Percentiles rank a stretch among this genome's conserved stretches.
phyloP scores from a whole-genome alignment of 73 alveolate species.

The Paramecium sexaurelia region DNA sequence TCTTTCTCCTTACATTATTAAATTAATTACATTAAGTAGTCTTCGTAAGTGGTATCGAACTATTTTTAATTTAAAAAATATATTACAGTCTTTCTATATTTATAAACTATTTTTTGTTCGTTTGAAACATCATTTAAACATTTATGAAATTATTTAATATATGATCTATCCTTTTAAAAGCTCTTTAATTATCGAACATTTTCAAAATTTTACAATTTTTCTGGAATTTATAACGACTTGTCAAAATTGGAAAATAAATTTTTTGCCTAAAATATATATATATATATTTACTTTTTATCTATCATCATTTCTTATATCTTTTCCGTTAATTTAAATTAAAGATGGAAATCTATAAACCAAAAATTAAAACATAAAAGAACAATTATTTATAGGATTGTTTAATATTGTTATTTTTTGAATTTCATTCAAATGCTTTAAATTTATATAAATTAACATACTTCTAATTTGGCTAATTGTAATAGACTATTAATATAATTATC shows the following conservation, averaged over 20 bases:
- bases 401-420: constrained; percentile 81
- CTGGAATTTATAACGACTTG: constrained; percentile 83
- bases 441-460: constrained; percentile 70
- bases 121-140: not conserved
- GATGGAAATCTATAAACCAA: constrained; percentile 95
- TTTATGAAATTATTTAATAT: constrained; percentile 45
- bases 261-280: constrained; percentile 72
- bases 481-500: constrained; percentile 90
- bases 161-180: constrained; percentile 36
- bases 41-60: not conserved
- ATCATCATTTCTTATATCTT: constrained; percentile 85
- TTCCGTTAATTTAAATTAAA: constrained; percentile 85
- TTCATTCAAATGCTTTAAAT: constrained; percentile 72
- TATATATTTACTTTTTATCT: constrained; percentile 48
- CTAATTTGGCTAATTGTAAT: constrained; percentile 89
- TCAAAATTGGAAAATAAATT: constrained; percentile 90
- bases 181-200: constrained; percentile 22
- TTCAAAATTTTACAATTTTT: constrained; percentile 50
- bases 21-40: not conserved
- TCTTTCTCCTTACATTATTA: not conserved
- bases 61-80: not conserved
- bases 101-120: constrained; percentile 15
- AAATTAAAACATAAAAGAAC: constrained; percentile 76
- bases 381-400: constrained; percentile 72
- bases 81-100: not conserved